phyloP scores from a whole-genome alignment of 2,329 filamentous ascomycete species.

The Hypoxylon sp. region DNA sequence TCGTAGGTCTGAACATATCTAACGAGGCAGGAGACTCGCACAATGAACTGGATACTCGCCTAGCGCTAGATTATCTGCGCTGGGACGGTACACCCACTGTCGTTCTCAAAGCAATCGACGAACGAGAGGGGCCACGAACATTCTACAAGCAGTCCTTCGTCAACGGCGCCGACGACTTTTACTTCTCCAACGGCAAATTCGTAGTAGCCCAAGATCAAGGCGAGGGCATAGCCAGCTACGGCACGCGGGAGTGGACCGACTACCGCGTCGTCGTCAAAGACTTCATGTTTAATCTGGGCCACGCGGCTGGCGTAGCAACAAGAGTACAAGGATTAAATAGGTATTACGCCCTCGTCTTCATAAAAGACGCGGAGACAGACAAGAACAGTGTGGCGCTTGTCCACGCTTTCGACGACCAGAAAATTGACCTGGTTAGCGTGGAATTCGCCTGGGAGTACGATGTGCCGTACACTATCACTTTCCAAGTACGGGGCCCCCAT shows the following conservation, averaged over 20 bases:
- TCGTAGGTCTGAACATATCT: constrained; percentile 46
- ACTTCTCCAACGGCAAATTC: constrained; percentile 43
- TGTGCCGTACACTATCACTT: constrained; percentile 34
- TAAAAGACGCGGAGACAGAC: background rate
- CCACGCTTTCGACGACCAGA: constrained; percentile 47
- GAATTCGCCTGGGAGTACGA: constrained; percentile 47
- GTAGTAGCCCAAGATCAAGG: constrained; percentile 51
- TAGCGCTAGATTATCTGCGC: constrained; percentile 46
- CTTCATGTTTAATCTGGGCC: constrained; percentile 50
- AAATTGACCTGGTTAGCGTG: constrained; percentile 31
- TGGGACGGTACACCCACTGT: constrained; percentile 45
- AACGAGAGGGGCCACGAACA: constrained; percentile 22
- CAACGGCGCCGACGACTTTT: constrained; percentile 46
- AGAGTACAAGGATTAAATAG: constrained; percentile 53
- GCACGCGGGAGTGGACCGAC: constrained; percentile 55
- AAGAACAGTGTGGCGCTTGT: constrained; percentile 38
- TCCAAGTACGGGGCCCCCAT: constrained; percentile 21
- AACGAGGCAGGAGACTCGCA: background rate
- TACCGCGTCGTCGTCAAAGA: constrained; percentile 46
- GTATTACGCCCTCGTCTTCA: constrained; percentile 52
- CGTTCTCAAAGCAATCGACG: constrained; percentile 14
- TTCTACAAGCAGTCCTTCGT: constrained; percentile 54
- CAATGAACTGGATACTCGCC: constrained; percentile 26
- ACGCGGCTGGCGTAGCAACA: constrained; percentile 48
- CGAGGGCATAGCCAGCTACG: constrained; percentile 54